A percentile compares a stretch with the other conserved stretches of the same genome.
Evolutionary conservation across 2,329 filamentous ascomycete species (phyloP).

Genomic region (Apiospora rasikravindrae): DNA sequence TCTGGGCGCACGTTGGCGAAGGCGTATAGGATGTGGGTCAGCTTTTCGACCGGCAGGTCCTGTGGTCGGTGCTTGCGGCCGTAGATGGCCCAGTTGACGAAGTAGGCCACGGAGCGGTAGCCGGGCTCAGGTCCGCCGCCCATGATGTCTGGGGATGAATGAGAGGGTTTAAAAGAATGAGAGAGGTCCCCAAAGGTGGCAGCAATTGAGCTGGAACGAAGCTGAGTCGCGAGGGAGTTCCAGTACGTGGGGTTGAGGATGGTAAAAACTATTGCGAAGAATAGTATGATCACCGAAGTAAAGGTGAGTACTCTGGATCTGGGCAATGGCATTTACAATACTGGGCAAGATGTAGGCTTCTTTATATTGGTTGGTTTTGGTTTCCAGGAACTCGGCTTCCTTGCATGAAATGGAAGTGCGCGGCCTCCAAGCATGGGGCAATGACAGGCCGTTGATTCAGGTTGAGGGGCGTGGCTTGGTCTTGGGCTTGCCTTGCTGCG

Average conservation of each 20-base stretch:
- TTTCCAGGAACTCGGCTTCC: not conserved
- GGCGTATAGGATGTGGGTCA: constrained; percentile 89
- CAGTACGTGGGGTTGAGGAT: constrained; percentile 16
- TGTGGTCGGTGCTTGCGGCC: constrained; percentile 84
- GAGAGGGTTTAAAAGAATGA: constrained; percentile 19
- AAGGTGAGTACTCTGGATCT: constrained; percentile 11
- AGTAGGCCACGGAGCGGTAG: constrained; percentile 74
- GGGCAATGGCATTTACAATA: constrained; percentile 7
- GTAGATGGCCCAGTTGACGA: constrained; percentile 87
- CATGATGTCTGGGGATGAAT: constrained; percentile 39
- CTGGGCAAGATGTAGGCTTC: not conserved
- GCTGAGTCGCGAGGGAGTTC: constrained; percentile 2
- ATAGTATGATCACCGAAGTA: constrained; percentile 11
- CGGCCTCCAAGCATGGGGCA: constrained; percentile 15
- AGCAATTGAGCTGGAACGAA: not conserved
- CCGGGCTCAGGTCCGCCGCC: constrained; percentile 51
- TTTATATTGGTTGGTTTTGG: constrained; percentile 15
- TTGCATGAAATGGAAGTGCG: constrained; percentile 20
- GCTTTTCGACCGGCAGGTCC: constrained; percentile 77
- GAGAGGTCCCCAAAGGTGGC: constrained; percentile 20
- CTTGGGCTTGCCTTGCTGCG: constrained; percentile 1
- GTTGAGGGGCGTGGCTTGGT: constrained; percentile 25
- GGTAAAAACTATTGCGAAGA: constrained; percentile 15
- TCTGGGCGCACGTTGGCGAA: constrained; percentile 87
- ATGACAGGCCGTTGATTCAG: constrained; percentile 21